Percentiles rank a stretch among this genome's conserved stretches.
phyloP scores from a whole-genome alignment of 768 basidiomycete species.

The Auricularia heimuer region DNA sequence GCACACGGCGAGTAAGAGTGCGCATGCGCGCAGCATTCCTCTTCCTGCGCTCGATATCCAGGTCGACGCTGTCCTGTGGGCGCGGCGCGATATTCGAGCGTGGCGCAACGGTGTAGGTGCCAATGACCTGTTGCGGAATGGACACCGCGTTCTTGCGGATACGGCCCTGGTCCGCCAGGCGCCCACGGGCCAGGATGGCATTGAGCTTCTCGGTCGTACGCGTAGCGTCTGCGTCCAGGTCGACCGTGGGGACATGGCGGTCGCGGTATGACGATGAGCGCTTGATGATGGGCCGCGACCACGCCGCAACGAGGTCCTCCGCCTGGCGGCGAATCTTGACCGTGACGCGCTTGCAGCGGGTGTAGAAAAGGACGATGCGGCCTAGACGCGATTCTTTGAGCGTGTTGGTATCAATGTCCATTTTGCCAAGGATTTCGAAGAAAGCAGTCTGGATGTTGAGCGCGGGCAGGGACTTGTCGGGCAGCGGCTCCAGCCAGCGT shows the following conservation, averaged over 20 bases:
- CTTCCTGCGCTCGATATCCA: conserved; percentile 62
- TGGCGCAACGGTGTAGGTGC: conserved; percentile 75
- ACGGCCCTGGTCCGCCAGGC: conserved; percentile 56
- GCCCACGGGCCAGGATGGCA: conserved; percentile 57
- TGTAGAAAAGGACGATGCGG: conserved; percentile 88
- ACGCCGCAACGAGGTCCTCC: conserved; percentile 69
- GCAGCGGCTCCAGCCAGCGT: conserved; percentile 89
- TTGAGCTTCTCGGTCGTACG: conserved; percentile 39
- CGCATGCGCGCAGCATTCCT: conserved; percentile 66
- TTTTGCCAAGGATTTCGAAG: conserved; percentile 71
- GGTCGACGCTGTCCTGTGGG: conserved; percentile 53
- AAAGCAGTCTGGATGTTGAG: conserved; percentile 93
- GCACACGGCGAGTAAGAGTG: conserved; percentile 35
- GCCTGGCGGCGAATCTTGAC: conserved; percentile 74
- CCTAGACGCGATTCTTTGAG: conserved; percentile 90
- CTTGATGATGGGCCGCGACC: conserved; percentile 90
- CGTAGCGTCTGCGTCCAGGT: conserved; percentile 26
- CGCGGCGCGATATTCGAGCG: conserved; percentile 43
- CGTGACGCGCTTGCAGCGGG: conserved; percentile 84
- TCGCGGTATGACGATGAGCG: conserved; percentile 75
- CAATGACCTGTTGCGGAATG: conserved; percentile 69
- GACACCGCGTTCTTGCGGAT: conserved; percentile 71
- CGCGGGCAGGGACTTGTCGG: conserved; percentile 85
- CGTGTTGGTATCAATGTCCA: conserved; percentile 85
- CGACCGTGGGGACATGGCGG: conserved; percentile 51